A percentile compares a stretch with the other conserved stretches of the same genome.
These are phyloP conservation scores for Diplodia mutila DNA, from an alignment of 2,329 filamentous ascomycete genomes.

Conservation along the genomic window DNA sequence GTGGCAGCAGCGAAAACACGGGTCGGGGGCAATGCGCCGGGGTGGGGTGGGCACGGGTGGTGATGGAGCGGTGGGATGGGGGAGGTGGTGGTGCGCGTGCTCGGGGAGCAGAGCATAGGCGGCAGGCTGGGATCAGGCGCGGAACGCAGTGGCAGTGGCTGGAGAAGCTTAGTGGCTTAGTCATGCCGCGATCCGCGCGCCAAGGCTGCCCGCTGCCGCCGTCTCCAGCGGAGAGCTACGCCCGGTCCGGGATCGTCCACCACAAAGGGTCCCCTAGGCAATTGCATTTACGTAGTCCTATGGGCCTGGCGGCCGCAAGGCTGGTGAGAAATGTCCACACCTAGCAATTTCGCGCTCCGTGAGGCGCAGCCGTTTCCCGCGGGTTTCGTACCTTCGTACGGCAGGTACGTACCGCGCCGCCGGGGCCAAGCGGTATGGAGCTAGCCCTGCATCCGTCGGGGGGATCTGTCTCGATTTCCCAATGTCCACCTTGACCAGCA, in stretches of 20 bases:
- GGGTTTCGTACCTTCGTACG: not conserved
- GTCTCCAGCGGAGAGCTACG: not conserved
- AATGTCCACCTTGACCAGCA: slow-evolving; percentile 69
- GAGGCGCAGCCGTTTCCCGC: not conserved
- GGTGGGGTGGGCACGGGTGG: slow-evolving; percentile 1
- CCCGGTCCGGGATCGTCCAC: not conserved
- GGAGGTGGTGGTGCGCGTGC: slow-evolving; percentile 13
- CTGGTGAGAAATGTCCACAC: too few species aligned
- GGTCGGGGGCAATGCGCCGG: not conserved
- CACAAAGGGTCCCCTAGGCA: not conserved
- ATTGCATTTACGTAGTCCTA: too few species aligned
- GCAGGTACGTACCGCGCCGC: slow-evolving; percentile 18
- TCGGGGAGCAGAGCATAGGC: not conserved
- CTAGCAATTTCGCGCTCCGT: not conserved
- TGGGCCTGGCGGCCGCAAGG: not conserved
- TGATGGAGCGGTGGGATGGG: slow-evolving; percentile 19
- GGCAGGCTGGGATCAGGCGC: not conserved
- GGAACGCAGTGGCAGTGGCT: slow-evolving; percentile 22
- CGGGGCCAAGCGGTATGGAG: slow-evolving; percentile 17
- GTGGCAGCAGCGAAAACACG: not conserved
- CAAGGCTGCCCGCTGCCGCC: not conserved
- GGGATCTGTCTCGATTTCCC: slow-evolving; percentile 21
- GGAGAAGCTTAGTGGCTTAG: slow-evolving; percentile 17
- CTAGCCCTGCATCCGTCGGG: slow-evolving; percentile 22
- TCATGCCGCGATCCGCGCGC: slow-evolving; percentile 22